Conservation (phyloP, 2,329 filamentous ascomycete genomes). For the Penicillium thymicola region DNA sequence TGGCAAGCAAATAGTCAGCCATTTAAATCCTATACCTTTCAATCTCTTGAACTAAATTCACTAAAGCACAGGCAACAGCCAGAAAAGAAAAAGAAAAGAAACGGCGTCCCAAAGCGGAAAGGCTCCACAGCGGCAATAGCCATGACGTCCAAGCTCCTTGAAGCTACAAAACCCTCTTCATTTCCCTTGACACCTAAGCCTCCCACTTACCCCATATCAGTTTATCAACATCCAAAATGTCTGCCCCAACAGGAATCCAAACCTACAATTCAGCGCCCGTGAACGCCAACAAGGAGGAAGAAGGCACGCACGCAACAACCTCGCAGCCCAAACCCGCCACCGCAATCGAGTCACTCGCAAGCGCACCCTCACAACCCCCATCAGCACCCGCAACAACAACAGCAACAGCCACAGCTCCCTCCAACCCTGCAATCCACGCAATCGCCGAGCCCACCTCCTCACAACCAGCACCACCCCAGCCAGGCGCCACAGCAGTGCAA, state of each 20-base stretch:
- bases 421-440: not conserved
- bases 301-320: conserved; percentile 14
- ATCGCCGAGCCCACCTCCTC: not conserved
- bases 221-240: conserved; percentile 15
- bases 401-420: not conserved
- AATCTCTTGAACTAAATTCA: not conserved
- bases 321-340: conserved; percentile 24
- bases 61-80: not conserved
- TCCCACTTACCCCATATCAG: not conserved
- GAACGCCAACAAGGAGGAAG: conserved; percentile 21
- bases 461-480: conserved; percentile 41
- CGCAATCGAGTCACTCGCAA: conserved; percentile 15
- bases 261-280: conserved; percentile 30
- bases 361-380: conserved; percentile 11
- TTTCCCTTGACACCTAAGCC: not conserved
- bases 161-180: conserved; percentile 1
- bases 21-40: no score
- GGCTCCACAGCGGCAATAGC: conserved; percentile 19
- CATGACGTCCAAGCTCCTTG: conserved; percentile 22
- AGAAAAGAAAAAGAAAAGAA: not conserved
- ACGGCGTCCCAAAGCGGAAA: conserved; percentile 7
- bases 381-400: conserved; percentile 36
- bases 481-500: conserved; percentile 28
- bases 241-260: conserved; percentile 18
- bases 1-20: no score